Base-by-base conservation (phyloP, 352 stramenopile species). In the Phytophthora rubi region DNA sequence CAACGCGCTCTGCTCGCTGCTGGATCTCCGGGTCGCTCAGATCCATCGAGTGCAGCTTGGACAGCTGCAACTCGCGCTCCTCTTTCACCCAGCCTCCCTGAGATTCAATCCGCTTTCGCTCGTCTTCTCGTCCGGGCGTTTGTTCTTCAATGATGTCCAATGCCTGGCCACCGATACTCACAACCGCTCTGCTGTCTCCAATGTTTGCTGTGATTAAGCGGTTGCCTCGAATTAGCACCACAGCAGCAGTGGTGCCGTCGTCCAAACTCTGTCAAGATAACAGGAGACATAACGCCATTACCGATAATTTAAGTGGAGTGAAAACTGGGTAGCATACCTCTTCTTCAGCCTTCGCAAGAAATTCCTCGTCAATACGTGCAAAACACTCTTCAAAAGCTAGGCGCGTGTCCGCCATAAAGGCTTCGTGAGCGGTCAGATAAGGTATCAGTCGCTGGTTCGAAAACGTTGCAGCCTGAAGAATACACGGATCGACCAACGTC, bases 71-170 rank as follows among this genome's bases (percentile, higher is more conserved):
- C 58, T 97, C 89, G 12, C 88, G 84, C 64, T 97, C 89, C 70
- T 94, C 86, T 65, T 90, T 85, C 6, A 93, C 83, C 87, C 87
- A 95, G 0, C 89, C 89, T 55, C 88, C 88, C 12, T 87, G 82
- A 3, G 66, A 37, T 59, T 90, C 85, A 49, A 97, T 97, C 9
- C 90, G 81, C 26, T 65, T 58, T 12, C 88, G 84, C 59, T 97
- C 91, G 32, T 95, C 85, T 53, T 65, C 52, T 32, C 89, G 78
- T 4, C 89, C 87, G 4, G 90, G 90, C 10, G 83, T 96, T 62
- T 97, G 91, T 64, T 96, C 89, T 70, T 93, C 80, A 49, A 96
- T 97, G 54, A 97, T 90, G 63, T 95, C 88, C 39, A 97, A 65
- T 33, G 91, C 89, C 23, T 91, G 60, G 2, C 90, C 91, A 47